Evolutionary conservation across 2,329 filamentous ascomycete genomes (phyloP).

Genomic region (Uncinocarpus reesii): DNA sequence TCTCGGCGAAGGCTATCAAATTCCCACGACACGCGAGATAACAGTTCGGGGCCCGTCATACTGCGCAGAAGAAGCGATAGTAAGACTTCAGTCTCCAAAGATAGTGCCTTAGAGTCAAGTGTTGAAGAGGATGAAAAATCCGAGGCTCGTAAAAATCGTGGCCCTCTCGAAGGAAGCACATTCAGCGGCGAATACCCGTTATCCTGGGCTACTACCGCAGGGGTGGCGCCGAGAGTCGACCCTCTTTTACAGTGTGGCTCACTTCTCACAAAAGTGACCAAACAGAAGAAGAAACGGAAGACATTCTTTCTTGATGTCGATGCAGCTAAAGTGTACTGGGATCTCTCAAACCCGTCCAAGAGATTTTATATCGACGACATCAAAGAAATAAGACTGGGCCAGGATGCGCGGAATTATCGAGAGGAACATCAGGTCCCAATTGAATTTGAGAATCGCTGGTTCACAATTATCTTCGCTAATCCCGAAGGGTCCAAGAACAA

Average conservation of each 20-base stretch:
- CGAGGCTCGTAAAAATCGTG: conserved; percentile 35
- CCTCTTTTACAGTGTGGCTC: conserved; percentile 68
- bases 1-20: conserved; percentile 66
- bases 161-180: conserved; percentile 33
- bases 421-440: conserved; percentile 67
- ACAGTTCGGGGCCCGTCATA: conserved; percentile 80
- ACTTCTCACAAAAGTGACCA: conserved; percentile 69
- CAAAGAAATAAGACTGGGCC: conserved; percentile 73
- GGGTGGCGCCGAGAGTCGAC: conserved; percentile 60
- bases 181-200: conserved; percentile 31
- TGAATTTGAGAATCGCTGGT: conserved; percentile 61
- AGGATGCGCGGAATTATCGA: conserved; percentile 78
- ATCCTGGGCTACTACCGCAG: conserved; percentile 28
- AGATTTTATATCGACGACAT: conserved; percentile 92
- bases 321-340: conserved; percentile 80
- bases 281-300: conserved; percentile 64
- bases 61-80: conserved; percentile 82
- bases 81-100: conserved; percentile 50
- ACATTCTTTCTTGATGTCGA: conserved; percentile 71
- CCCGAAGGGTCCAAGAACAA: conserved; percentile 65
- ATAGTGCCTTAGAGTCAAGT: conserved; percentile 36
- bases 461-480: conserved; percentile 79
- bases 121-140: conserved; percentile 40
- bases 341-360: conserved; percentile 66
- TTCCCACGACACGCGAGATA: conserved; percentile 66